Evolutionary conservation across 768 basidiomycete genomes (phyloP), one percentile per base, ranked within the genome.

Genomic region (Sporobolomyces roseus): DNA sequence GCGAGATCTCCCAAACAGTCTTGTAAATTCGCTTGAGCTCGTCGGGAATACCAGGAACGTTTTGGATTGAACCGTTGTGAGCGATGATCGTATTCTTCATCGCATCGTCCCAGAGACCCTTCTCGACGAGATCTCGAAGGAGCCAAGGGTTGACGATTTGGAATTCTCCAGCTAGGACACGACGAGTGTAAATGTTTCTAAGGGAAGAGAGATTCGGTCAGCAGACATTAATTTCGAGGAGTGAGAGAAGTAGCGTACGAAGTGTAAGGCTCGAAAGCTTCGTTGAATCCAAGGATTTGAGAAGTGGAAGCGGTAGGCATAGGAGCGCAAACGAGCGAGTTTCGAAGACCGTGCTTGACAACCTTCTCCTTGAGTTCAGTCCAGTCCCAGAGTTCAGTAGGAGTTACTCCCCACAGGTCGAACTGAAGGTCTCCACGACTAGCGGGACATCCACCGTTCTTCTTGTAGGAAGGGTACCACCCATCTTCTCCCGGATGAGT

Each of bases 41-140:
- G 65, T 86, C 87, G 2, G 94, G 93, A 73, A 98, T 91, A 53
- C 77, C 84, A 32, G 90, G 87, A 73, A 97, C 75, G 72, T 78
- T 74, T 65, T 75, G 75, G 53, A 81, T 78, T 52, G 78, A 80
- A 62, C 81, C 94, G 76, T 92, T 89, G 80, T 94, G 89, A 19
- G 96, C 96, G 74, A 99, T 98, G 80, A 99, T 92, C 84, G 90
- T 88, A 81, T 97, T 93, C 85, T 94, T 96, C 94, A 98, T 98
- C 78, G 90, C 86, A 77, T 99, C 94, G 76, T 97, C 85, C 96
- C 96, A 99, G 10, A 98, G 85, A 38, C 88, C 88, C 63, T 88
- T 89, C 73, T 94, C 90, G 74, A 97, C 94, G 65, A 99, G 88
- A 74, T 99, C 96, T 65, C 92, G 87, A n/a, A 99, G 85, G 59